Evolutionary conservation across 208 protist species (phyloP).

Genomic region (Acanthamoeba comandoni): DNA sequence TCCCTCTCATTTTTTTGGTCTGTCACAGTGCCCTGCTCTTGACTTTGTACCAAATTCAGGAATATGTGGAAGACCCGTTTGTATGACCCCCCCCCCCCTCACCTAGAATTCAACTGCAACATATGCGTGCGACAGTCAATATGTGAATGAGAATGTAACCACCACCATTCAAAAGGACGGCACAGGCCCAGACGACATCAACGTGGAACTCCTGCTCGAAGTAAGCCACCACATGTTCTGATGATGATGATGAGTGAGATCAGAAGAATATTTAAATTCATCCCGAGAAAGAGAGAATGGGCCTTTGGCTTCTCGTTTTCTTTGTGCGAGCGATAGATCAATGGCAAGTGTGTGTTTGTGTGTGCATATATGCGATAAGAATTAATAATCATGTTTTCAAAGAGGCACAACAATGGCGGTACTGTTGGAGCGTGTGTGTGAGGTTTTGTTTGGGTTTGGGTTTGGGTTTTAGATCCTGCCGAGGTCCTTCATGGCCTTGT

Average conservation of each 20-base stretch:
- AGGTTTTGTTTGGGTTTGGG: too few species aligned
- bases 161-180: neutral
- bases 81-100: conserved; percentile 1
- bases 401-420: too few species aligned
- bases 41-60: conserved; percentile 43
- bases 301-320: too few species aligned
- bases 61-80: conserved; percentile 51
- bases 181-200: conserved; percentile 35
- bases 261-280: too few species aligned
- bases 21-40: conserved; percentile 8
- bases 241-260: too few species aligned
- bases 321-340: too few species aligned
- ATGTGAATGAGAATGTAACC: neutral
- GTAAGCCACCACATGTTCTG: conserved; percentile 63
- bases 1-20: neutral
- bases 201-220: conserved; percentile 32
- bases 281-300: too few species aligned
- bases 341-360: too few species aligned
- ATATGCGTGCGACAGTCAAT: neutral
- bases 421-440: too few species aligned
- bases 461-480: conserved; percentile 8
- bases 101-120: too few species aligned
- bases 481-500: conserved; percentile 69
- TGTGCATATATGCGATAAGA: too few species aligned
- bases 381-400: too few species aligned